A percentile compares a stretch with the other conserved stretches of the same genome.
phyloP scores from a whole-genome alignment of 345 rosid species.

The Anastatica hierochuntica region DNA sequence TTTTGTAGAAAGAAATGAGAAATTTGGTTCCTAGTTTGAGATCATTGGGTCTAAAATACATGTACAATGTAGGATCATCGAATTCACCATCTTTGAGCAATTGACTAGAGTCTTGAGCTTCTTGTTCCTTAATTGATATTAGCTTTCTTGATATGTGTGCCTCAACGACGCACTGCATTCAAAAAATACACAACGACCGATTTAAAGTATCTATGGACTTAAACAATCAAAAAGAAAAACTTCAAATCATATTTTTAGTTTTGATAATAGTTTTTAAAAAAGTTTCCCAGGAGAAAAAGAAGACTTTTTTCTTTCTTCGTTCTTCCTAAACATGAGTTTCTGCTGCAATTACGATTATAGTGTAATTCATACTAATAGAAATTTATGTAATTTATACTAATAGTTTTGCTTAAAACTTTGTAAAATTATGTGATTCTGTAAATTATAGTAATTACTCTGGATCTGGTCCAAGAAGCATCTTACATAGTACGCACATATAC shows the following conservation, averaged over 20 bases:
- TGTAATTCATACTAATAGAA: too few species aligned
- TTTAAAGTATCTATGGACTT: too few species aligned
- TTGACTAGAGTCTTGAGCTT: slow-evolving; percentile 1
- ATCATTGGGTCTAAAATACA: slow-evolving; percentile 44
- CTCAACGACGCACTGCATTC: slow-evolving; percentile 13
- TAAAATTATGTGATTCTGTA: too few species aligned
- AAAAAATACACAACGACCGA: background rate
- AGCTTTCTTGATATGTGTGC: slow-evolving; percentile 23
- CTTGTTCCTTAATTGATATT: slow-evolving; percentile 11
- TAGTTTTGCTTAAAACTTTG: too few species aligned
- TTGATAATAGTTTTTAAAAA: too few species aligned
- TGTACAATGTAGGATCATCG: slow-evolving; percentile 33
- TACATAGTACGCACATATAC: background rate
- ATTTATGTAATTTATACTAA: too few species aligned
- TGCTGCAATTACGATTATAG: background rate
- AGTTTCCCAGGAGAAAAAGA: background rate
- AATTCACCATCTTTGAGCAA: slow-evolving; percentile 20
- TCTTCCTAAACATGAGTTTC: slow-evolving; percentile 1
- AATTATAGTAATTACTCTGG: too few species aligned
- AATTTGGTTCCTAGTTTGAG: slow-evolving; percentile 37
- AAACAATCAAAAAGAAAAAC: background rate
- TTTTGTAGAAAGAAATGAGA: slow-evolving; percentile 31
- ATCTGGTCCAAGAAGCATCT: too few species aligned
- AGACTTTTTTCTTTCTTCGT: background rate
- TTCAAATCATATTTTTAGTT: too few species aligned